Base-by-base conservation (phyloP, 2,329 filamentous ascomycete genomes). In the Cladophialophora carrionii region DNA sequence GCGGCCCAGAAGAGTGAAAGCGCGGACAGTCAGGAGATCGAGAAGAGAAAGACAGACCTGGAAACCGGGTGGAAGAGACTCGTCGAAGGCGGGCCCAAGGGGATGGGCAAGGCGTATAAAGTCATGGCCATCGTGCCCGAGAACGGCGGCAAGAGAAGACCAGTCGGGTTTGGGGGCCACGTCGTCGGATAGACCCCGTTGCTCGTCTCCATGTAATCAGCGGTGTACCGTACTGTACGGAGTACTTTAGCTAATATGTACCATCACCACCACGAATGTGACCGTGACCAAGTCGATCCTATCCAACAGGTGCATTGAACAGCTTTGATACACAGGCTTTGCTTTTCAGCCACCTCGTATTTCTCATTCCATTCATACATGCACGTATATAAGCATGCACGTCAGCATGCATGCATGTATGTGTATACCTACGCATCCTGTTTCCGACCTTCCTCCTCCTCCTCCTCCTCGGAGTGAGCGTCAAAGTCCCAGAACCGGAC, bases 31-130 rank as follows among this genome's bases (percentile, higher is more conserved):
- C 94, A 69, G n/a, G 78, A 81, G 43, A 49, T 75, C 71, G 78
- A 82, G 43, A 81, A 85, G 65, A 83, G 82, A 68, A 84, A 79
- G 32, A 82, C 81, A 70, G 85, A 87, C 58, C 82, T 97, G 34
- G 87, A 92, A 69, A 85, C 82, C 68, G 88, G 90, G 0, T 96
- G 92, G 86, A 89, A 86, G 78, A 83, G 95, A 67, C 80, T 99
- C 58, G 86, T 97, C n/a, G 93, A 96, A 76, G 83, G 87, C 49
- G 89, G 90, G 0, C 89, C 88, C 1, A 87, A 86, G 58, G 94
- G 92, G 0, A 99, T 99, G 95, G 95, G 95, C 0, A 93, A 89
- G 79, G 81, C 96, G 24, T 99, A 99, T 77, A 97, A 98, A 79
- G 93, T 87, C 26, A 84, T 99, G 83, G 91, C 93, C 12, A 91